phyloP scores from a whole-genome alignment of 257 asterid species.

The Cruciata laevipes region DNA sequence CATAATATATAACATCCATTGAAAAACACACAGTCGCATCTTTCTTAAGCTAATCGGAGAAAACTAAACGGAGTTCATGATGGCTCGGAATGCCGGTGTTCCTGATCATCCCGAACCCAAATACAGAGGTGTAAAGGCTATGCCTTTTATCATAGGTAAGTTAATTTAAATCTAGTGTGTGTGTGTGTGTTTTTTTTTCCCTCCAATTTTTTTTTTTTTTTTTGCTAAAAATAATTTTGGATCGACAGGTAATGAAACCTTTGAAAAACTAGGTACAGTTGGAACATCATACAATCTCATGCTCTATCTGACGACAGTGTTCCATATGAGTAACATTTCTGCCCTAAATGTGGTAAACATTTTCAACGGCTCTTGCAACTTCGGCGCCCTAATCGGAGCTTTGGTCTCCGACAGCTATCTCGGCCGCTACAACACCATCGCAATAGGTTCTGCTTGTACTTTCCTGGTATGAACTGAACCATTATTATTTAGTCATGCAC shows the following conservation, averaged over 20 bases:
- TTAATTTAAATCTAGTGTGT: background rate
- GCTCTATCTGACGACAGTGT: constrained; percentile 60
- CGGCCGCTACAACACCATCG: constrained; percentile 65
- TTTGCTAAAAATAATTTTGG: no score
- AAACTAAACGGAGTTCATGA: background rate
- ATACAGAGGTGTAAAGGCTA: constrained; percentile 8
- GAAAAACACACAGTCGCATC: no score
- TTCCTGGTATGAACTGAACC: constrained; percentile 31
- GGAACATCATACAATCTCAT: constrained; percentile 53
- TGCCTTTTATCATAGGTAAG: constrained; percentile 17
- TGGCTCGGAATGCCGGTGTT: background rate
- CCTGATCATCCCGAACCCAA: background rate
- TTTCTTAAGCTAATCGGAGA: no score
- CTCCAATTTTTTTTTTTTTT: no score
- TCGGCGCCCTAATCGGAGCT: constrained; percentile 62
- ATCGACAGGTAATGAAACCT: constrained; percentile 67
- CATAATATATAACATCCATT: no score
- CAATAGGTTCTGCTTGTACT: constrained; percentile 53
- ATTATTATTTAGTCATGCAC: no score
- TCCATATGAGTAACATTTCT: constrained; percentile 49
- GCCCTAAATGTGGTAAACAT: constrained; percentile 55
- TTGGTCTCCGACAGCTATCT: constrained; percentile 59
- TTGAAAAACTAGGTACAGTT: constrained; percentile 59
- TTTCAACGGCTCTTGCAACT: constrained; percentile 62
- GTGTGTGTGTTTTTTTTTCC: background rate